A percentile compares a stretch with the other conserved stretches of the same genome.
phyloP scores from a whole-genome alignment of 768 basidiomycete species.

The Stropharia rugosoannulata region DNA sequence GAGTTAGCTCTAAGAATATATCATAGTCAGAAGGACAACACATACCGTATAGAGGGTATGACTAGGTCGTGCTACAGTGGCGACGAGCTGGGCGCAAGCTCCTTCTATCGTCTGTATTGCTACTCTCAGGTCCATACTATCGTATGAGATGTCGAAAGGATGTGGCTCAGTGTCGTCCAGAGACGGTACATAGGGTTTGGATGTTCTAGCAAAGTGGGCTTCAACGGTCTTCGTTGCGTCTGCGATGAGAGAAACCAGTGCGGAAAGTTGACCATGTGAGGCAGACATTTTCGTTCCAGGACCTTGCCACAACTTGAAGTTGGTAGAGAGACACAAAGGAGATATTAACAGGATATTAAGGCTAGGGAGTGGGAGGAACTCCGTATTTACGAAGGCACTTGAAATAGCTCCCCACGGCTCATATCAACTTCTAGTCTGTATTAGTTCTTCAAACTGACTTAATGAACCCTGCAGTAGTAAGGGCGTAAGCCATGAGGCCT shows the following conservation, averaged over 20 bases:
- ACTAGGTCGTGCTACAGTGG: conserved; percentile 20
- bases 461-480: too few relatives aligned
- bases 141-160: conserved; percentile 15
- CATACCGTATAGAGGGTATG: conserved; percentile 25
- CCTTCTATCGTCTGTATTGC: conserved; percentile 25
- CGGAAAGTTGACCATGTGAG: conserved; percentile 7
- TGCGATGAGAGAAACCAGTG: conserved; percentile 16
- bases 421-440: too few relatives aligned
- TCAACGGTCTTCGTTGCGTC: conserved; percentile 21
- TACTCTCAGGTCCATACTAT: conserved; percentile 15
- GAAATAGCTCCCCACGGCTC: too few relatives aligned
- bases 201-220: conserved; percentile 17
- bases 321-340: too few relatives aligned
- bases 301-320: too few relatives aligned
- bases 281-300: background rate
- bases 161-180: conserved; percentile 19
- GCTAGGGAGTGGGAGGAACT: too few relatives aligned
- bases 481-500: too few relatives aligned
- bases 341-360: too few relatives aligned
- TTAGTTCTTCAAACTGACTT: too few relatives aligned
- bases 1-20: background rate
- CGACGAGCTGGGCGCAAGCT: conserved; percentile 27
- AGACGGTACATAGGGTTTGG: conserved; percentile 24
- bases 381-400: too few relatives aligned
- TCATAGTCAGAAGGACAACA: background rate